These are phyloP conservation scores for Nicotiana tabacum DNA, from an alignment of 257 asterid genomes.

Conservation along the genomic window DNA sequence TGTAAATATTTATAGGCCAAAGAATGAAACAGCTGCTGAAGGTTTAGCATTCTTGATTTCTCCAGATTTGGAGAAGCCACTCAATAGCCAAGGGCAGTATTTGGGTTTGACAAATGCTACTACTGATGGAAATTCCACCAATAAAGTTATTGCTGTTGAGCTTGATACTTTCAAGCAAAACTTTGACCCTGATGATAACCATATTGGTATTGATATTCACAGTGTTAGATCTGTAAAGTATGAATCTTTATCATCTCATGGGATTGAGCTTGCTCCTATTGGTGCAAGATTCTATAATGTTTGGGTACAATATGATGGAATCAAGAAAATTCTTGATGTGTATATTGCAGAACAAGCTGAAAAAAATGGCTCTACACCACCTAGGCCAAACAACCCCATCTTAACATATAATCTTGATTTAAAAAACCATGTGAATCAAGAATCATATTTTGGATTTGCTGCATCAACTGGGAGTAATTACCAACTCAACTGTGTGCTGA, in stretches of 20 bases:
- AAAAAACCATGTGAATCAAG: slow-evolving; percentile 30
- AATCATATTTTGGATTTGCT: slow-evolving; percentile 75
- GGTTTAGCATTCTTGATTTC: slow-evolving; percentile 71
- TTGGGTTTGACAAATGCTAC: slow-evolving; percentile 68
- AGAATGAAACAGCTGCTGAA: slow-evolving; percentile 33
- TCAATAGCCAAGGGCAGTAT: slow-evolving; percentile 53
- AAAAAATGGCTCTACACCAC: slow-evolving; percentile 39
- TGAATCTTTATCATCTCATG: slow-evolving; percentile 25
- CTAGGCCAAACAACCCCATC: slow-evolving; percentile 39
- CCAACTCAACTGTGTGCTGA: slow-evolving; percentile 61
- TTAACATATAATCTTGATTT: slow-evolving; percentile 30
- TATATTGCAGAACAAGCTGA: slow-evolving; percentile 42
- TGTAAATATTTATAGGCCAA: slow-evolving; percentile 36
- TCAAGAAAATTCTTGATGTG: slow-evolving; percentile 25
- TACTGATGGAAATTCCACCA: slow-evolving; percentile 40
- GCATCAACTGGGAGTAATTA: slow-evolving; percentile 63
- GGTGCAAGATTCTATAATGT: slow-evolving; percentile 47
- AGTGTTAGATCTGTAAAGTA: slow-evolving; percentile 38
- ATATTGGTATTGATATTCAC: slow-evolving; percentile 58
- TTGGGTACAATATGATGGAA: slow-evolving; percentile 79
- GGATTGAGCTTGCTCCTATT: slow-evolving; percentile 48
- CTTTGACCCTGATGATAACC: slow-evolving; percentile 76
- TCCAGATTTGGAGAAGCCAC: slow-evolving; percentile 35
- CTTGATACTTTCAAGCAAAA: slow-evolving; percentile 68
- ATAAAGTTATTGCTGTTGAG: slow-evolving; percentile 70